phyloP scores from a whole-genome alignment of 257 asterid genomes.

The Primulina tabacum region DNA sequence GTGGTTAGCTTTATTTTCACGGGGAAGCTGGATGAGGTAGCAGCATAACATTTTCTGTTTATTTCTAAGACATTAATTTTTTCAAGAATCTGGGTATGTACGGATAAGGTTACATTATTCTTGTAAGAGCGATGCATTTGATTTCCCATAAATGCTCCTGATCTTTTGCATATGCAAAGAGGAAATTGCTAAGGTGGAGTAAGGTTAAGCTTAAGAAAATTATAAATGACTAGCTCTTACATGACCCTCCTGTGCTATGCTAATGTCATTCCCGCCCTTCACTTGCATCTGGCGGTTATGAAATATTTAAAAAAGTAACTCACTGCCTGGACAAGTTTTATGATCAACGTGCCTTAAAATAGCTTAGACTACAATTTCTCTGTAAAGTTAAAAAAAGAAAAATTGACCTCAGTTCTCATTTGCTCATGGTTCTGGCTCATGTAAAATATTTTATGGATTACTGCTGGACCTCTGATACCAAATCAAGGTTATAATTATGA shows the following conservation, averaged over 20 bases:
- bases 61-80: conserved; percentile 1
- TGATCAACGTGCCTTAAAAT: background rate
- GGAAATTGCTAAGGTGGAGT: background rate
- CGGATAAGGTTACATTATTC: background rate
- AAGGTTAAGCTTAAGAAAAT: conserved; percentile 12
- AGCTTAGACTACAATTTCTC: conserved; percentile 4
- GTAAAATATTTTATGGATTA: background rate
- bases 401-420: background rate
- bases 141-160: conserved; percentile 9
- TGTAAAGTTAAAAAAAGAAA: background rate
- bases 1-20: too few relatives aligned
- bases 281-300: conserved; percentile 7
- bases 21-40: background rate
- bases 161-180: conserved; percentile 5
- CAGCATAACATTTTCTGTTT: conserved; percentile 14
- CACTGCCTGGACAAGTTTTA: background rate
- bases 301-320: background rate
- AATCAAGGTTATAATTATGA: conserved; percentile 4
- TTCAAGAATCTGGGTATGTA: conserved; percentile 1
- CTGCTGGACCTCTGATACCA: conserved; percentile 11
- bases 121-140: background rate
- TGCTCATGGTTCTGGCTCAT: conserved; percentile 11
- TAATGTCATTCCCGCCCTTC: background rate
- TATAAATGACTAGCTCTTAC: conserved; percentile 2
- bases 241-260: conserved; percentile 13